These are phyloP conservation scores for Leavenworthia alabamica DNA, from an alignment of 345 rosid genomes.

Conservation along the genomic window DNA sequence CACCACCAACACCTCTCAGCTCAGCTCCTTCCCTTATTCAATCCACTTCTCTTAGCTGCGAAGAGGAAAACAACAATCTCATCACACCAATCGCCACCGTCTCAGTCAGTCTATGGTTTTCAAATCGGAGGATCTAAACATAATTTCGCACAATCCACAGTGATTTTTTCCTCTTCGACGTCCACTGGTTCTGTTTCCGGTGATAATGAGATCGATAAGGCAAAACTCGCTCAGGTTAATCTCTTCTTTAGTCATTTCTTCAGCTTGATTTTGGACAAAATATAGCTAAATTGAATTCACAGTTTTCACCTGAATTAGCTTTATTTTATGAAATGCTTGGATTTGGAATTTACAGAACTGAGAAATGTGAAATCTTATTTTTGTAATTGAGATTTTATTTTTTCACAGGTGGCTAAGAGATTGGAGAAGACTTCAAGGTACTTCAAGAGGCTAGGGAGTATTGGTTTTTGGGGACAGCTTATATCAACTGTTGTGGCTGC, in stretches of 20 bases:
- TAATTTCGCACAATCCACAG: constrained; percentile 15
- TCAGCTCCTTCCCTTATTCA: neutral
- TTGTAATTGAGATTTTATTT: neutral
- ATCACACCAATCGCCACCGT: constrained; percentile 16
- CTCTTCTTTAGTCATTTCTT: neutral
- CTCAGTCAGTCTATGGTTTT: constrained; percentile 22
- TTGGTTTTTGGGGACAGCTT: constrained; percentile 97
- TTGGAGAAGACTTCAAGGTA: constrained; percentile 83
- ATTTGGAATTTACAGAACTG: neutral
- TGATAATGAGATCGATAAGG: constrained; percentile 48
- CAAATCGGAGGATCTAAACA: constrained; percentile 28
- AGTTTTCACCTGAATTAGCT: neutral
- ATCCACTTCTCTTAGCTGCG: constrained; percentile 13
- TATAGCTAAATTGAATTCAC: constrained; percentile 1
- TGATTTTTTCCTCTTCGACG: constrained; percentile 30
- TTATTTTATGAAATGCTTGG: neutral
- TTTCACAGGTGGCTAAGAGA: constrained; percentile 77
- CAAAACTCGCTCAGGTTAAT: constrained; percentile 70
- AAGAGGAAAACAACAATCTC: constrained; percentile 16
- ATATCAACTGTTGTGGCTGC: constrained; percentile 80
- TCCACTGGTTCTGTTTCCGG: constrained; percentile 37
- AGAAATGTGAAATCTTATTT: neutral
- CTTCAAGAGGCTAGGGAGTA: constrained; percentile 81
- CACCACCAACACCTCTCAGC: constrained; percentile 15
- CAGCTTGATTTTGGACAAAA: neutral